phyloP scores from a whole-genome alignment of 768 basidiomycete species.

The Tricholoma matsutake region DNA sequence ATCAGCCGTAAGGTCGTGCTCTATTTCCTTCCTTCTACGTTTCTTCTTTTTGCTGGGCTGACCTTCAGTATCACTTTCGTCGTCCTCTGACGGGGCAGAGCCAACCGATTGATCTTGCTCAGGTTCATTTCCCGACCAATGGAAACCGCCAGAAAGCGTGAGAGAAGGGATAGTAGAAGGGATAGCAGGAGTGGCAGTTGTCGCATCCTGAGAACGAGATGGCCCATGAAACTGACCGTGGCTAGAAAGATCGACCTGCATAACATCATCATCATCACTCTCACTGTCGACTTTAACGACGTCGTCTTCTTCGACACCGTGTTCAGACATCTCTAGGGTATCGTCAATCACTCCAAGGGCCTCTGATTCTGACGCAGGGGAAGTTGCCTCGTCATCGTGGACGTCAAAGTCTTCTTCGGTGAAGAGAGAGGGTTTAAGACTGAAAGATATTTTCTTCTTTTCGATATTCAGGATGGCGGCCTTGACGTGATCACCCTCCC shows the following conservation, averaged over 20 bases:
- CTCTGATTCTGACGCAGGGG: slow-evolving; percentile 21
- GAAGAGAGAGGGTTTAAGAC: slow-evolving; percentile 90
- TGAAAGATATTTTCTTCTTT: slow-evolving; percentile 75
- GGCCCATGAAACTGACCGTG: slow-evolving; percentile 23
- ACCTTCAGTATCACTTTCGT: slow-evolving; percentile 46
- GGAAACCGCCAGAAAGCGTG: slow-evolving; percentile 59
- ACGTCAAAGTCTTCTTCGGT: slow-evolving; percentile 56
- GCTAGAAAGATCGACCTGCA: slow-evolving; percentile 44
- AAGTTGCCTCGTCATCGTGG: slow-evolving; percentile 28
- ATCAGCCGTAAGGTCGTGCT: slow-evolving; percentile 81
- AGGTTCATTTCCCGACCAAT: slow-evolving; percentile 55
- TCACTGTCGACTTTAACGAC: slow-evolving; percentile 17
- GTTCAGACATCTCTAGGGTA: slow-evolving; percentile 18
- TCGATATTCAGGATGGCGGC: slow-evolving; percentile 73
- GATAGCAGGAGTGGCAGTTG: slow-evolving; percentile 11
- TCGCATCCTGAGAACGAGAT: slow-evolving; percentile 7
- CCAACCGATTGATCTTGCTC: slow-evolving; percentile 38
- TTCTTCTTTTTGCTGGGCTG: slow-evolving; percentile 59
- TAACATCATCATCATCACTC: slow-evolving; percentile 32
- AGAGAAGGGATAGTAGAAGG: slow-evolving; percentile 40
- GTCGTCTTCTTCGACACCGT: slow-evolving; percentile 18
- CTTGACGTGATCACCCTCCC: slow-evolving; percentile 83
- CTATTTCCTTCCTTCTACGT: slow-evolving; percentile 66
- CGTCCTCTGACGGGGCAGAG: slow-evolving; percentile 38
- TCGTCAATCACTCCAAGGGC: slow-evolving; percentile 30